Conservation (phyloP, 1,284 basidiomycete species). For the Agroathelia rolfsii region DNA sequence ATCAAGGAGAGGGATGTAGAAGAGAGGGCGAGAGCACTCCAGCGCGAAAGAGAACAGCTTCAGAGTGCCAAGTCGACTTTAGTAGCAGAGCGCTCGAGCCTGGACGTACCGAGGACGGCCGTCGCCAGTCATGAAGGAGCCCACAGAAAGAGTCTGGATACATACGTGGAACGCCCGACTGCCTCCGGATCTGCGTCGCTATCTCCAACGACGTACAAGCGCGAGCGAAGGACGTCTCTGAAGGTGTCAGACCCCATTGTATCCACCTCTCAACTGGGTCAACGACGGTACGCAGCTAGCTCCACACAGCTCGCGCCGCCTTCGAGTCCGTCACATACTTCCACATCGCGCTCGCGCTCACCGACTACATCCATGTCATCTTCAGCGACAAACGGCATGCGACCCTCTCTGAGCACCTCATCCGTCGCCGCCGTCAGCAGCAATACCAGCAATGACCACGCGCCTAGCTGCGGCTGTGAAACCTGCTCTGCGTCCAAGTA, state of each 20-base stretch:
- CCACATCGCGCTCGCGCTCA: background rate
- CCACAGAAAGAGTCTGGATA: background rate
- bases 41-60: conserved; percentile 36
- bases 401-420: conserved; percentile 15
- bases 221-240: too few relatives aligned
- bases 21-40: conserved; percentile 40
- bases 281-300: conserved; percentile 11
- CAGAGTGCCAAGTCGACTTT: conserved; percentile 20
- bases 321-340: conserved; percentile 1
- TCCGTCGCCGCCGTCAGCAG: conserved; percentile 15
- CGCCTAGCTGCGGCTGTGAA: conserved; percentile 53
- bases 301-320: conserved; percentile 4
- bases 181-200: too few relatives aligned
- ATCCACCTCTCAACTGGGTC: conserved; percentile 15
- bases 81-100: conserved; percentile 11
- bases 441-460: conserved; percentile 29
- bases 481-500: conserved; percentile 47
- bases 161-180: too few relatives aligned
- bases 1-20: conserved; percentile 53
- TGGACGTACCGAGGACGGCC: conserved; percentile 18
- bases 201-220: too few relatives aligned
- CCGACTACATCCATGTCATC: conserved; percentile 11
- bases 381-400: conserved; percentile 9
- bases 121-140: conserved; percentile 7
- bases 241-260: conserved; percentile 28